phyloP scores from a whole-genome alignment of 257 asterid genomes.

The Pogostemon cablin region DNA sequence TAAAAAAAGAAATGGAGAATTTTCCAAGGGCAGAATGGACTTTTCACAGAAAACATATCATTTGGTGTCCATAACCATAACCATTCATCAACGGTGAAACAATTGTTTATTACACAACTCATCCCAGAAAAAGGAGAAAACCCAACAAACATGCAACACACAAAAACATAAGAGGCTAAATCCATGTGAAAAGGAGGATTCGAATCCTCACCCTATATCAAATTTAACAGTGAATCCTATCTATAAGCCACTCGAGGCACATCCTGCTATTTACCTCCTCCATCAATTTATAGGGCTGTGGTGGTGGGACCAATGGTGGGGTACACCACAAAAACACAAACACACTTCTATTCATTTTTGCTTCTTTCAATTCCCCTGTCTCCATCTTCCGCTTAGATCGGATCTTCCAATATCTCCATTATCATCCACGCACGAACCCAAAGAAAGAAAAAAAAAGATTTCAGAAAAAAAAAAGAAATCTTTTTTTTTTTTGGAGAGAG shows the following conservation, averaged over 20 bases:
- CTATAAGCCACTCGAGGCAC: too few relatives aligned
- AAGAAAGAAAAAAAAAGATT: background rate
- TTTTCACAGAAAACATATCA: background rate
- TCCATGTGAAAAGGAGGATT: too few relatives aligned
- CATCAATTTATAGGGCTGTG: too few relatives aligned
- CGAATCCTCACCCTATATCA: too few relatives aligned
- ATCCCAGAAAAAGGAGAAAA: slow-evolving; percentile 22
- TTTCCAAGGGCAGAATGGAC: slow-evolving; percentile 33
- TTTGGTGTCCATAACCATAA: slow-evolving; percentile 41
- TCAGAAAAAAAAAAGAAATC: background rate
- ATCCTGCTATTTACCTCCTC: too few relatives aligned
- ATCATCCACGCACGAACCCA: slow-evolving; percentile 40
- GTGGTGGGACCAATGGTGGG: too few relatives aligned
- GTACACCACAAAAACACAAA: slow-evolving; percentile 39
- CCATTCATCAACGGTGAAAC: slow-evolving; percentile 19
- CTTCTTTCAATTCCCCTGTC: slow-evolving; percentile 49
- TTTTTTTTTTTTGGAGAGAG: background rate
- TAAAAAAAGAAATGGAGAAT: background rate
- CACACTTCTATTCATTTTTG: slow-evolving; percentile 34
- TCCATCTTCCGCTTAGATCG: slow-evolving; percentile 76
- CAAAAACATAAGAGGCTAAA: too few relatives aligned
- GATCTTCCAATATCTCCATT: slow-evolving; percentile 56
- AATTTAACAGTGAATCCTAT: too few relatives aligned
- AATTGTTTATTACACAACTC: slow-evolving; percentile 22
- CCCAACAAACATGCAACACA: slow-evolving; percentile 40